Conservation (phyloP, 768 basidiomycete species). For the Boletus rubescentipes region DNA sequence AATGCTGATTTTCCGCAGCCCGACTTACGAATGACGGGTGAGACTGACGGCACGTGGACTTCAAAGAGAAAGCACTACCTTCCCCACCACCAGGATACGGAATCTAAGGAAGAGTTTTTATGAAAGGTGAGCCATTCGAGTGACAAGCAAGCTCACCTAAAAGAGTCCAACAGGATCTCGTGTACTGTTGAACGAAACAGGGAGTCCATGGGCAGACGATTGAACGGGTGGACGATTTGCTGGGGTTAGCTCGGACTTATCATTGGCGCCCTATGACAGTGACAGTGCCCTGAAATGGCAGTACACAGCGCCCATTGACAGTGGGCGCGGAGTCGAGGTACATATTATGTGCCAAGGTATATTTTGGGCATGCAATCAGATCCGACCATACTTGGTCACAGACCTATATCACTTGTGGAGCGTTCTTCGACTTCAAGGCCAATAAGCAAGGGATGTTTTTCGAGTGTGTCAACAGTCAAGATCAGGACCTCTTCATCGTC, state of each 20-base stretch:
- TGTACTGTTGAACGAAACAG: background rate
- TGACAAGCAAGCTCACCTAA: background rate
- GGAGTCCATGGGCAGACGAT: background rate
- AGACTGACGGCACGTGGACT: background rate
- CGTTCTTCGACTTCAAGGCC: too few relatives aligned
- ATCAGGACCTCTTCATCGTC: too few relatives aligned
- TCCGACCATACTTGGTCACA: too few relatives aligned
- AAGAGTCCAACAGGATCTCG: background rate
- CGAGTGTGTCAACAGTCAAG: too few relatives aligned
- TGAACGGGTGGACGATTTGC: background rate
- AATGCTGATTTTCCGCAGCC: conserved; percentile 4
- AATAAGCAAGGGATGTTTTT: too few relatives aligned
- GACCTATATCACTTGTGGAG: too few relatives aligned
- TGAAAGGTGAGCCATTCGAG: background rate
- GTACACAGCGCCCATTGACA: too few relatives aligned
- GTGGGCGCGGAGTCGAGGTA: too few relatives aligned
- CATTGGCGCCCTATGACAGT: background rate
- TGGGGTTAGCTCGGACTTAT: too few relatives aligned
- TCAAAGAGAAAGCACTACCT: background rate
- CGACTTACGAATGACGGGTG: background rate
- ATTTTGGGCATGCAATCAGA: too few relatives aligned
- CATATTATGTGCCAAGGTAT: too few relatives aligned
- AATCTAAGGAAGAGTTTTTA: background rate
- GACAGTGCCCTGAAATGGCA: background rate
- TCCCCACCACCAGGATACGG: conserved; percentile 4